Evolutionary conservation across 768 basidiomycete species (phyloP), one percentile per base, ranked within the genome.

Genomic region (Boletales sp.): DNA sequence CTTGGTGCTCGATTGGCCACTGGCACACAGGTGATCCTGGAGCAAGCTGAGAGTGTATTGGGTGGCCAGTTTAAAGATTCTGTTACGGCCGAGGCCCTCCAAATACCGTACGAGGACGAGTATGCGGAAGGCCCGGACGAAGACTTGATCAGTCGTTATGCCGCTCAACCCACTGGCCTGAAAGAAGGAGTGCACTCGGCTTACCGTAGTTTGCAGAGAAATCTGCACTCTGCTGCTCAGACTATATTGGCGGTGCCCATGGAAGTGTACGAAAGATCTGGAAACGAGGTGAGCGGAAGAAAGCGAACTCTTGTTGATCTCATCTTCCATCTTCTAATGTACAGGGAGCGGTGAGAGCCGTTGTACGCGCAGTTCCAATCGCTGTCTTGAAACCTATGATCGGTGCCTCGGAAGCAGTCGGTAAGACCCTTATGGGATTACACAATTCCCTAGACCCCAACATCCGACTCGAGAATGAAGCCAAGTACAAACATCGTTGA

Each of bases 341-440:
- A 2, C 62, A 98, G 94, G 94, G 94, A 3, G 83, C 94, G 45
- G 87, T 94, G 18, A 87, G 86, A 49, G 90, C 95, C 19, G 94
- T 99, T 25, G 89, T 98, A 53, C 85, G 96, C 25, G 96, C 96
- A 28, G 93, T 98, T 11, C 96, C 96, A 7, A 94, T 98, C 51
- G 96, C 96, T 0, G 94, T 99, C 11, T 72, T 99, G 58, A 94
- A 91, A 61, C 94, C 96, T 2, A 95, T 96, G 92, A 99, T 98
- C 50, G 96, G 96, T 5, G 94, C 94, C 5, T 92, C 87, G 44
- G 95, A 96, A 69, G 96, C 96, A 3, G 87, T 98, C 52, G 87
- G 92, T 71, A 94, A 98, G 74, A 94, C 95, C 1, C 71, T 98
- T 34, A 78, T 97, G 48, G 96, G 96, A 8, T 75, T 99, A 35